Evolutionary conservation across 2,329 filamentous ascomycete genomes (phyloP).

Genomic region (Aspergillus puulaauensis): DNA sequence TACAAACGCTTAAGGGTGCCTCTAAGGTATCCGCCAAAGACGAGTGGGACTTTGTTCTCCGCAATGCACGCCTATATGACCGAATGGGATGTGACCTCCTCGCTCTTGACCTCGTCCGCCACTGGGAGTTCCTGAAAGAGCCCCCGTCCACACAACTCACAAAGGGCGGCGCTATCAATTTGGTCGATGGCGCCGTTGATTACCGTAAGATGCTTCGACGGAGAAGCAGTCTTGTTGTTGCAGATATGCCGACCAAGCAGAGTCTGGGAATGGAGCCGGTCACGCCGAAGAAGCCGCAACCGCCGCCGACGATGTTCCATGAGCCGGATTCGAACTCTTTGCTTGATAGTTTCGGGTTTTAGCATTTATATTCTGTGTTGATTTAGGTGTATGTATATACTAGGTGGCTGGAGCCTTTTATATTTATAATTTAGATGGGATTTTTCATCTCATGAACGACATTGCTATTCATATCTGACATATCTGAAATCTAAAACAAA

Average conservation of each 20-base stretch:
- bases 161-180: constrained; percentile 30
- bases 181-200: constrained; percentile 48
- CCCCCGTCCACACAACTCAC: constrained; percentile 32
- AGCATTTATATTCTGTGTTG: neutral
- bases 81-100: constrained; percentile 92
- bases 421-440: neutral
- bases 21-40: constrained; percentile 73
- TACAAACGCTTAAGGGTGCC: constrained; percentile 82
- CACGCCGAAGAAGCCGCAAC: constrained; percentile 48
- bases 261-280: constrained; percentile 39
- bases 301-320: constrained; percentile 75
- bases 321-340: constrained; percentile 89
- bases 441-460: neutral
- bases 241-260: constrained; percentile 57
- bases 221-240: constrained; percentile 75
- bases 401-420: neutral
- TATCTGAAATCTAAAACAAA: neutral
- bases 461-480: neutral
- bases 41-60: constrained; percentile 87
- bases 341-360: constrained; percentile 93
- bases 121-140: constrained; percentile 51
- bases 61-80: constrained; percentile 79
- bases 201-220: constrained; percentile 68
- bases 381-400: neutral
- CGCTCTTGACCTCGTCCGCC: constrained; percentile 70